Percentiles rank a stretch among this genome's conserved stretches.
phyloP scores from a whole-genome alignment of 768 basidiomycete species.

The Suillus weaverae region DNA sequence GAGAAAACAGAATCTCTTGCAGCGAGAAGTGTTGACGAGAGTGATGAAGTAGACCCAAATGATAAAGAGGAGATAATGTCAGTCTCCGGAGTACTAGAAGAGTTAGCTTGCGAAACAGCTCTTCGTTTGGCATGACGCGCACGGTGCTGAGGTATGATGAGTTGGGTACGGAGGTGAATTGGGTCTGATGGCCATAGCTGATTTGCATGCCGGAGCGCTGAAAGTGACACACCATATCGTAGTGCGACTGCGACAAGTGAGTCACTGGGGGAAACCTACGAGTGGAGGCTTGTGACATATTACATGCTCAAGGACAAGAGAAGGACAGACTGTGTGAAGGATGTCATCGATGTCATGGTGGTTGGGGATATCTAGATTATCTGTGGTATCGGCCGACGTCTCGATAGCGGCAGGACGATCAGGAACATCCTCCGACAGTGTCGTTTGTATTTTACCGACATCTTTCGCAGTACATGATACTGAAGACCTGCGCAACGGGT shows the following conservation, averaged over 20 bases:
- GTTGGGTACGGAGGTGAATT: slow-evolving; percentile 80
- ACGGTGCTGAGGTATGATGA: slow-evolving; percentile 64
- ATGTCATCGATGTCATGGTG: background rate
- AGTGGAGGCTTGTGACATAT: slow-evolving; percentile 2
- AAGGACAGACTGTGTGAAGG: background rate
- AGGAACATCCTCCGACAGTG: background rate
- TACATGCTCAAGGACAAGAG: background rate
- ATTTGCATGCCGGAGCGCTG: slow-evolving; percentile 83
- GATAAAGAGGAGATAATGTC: background rate
- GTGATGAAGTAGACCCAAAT: slow-evolving; percentile 7
- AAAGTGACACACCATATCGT: slow-evolving; percentile 83
- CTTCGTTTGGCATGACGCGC: slow-evolving; percentile 10
- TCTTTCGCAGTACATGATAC: background rate
- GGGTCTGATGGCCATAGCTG: slow-evolving; percentile 93
- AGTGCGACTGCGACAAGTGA: slow-evolving; percentile 86
- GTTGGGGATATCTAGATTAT: too few relatives aligned
- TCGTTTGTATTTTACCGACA: too few relatives aligned
- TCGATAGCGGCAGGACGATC: background rate
- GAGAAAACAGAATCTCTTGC: slow-evolving; percentile 26
- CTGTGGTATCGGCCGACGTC: background rate
- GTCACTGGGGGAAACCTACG: slow-evolving; percentile 69
- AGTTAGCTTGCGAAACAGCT: background rate
- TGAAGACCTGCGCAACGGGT: background rate
- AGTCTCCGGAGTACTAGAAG: background rate
- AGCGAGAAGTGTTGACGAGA: slow-evolving; percentile 19